Conservation (phyloP, 2,329 filamentous ascomycete genomes). For the Torrubiellomyces zombiae region DNA sequence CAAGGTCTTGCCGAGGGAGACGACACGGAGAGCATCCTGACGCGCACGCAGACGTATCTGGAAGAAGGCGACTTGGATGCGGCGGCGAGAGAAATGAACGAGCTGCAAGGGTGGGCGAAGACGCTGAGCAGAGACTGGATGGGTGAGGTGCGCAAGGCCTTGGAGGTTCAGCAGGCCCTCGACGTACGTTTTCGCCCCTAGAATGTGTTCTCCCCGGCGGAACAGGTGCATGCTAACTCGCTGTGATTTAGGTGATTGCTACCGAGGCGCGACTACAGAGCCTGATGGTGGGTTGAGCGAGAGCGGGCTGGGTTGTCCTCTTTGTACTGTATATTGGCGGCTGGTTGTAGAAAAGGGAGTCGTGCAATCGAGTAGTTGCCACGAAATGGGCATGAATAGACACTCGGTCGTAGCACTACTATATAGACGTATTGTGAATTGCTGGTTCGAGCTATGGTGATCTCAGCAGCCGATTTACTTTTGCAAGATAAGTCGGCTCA, state of each 20-base stretch:
- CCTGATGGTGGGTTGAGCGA: slow-evolving; percentile 56
- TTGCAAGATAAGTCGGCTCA: too few relatives aligned
- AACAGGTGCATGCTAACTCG: slow-evolving; percentile 2
- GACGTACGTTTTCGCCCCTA: slow-evolving; percentile 51
- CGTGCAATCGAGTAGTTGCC: slow-evolving; percentile 18
- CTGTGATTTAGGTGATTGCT: slow-evolving; percentile 54
- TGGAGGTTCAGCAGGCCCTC: slow-evolving; percentile 91
- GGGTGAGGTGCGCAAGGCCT: slow-evolving; percentile 70
- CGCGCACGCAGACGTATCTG: slow-evolving; percentile 72
- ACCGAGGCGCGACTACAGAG: slow-evolving; percentile 82
- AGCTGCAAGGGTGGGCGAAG: slow-evolving; percentile 84
- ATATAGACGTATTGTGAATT: too few relatives aligned
- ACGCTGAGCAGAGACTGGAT: slow-evolving; percentile 91
- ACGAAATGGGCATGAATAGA: slow-evolving; percentile 22
- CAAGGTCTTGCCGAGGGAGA: slow-evolving; percentile 65
- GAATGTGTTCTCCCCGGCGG: too few relatives aligned
- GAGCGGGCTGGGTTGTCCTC: too few relatives aligned
- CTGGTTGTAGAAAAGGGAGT: slow-evolving; percentile 12
- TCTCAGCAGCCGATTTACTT: too few relatives aligned
- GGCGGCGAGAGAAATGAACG: slow-evolving; percentile 90
- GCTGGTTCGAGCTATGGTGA: too few relatives aligned
- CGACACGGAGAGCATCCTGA: slow-evolving; percentile 87
- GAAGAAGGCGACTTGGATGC: slow-evolving; percentile 88
- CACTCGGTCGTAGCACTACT: too few relatives aligned
- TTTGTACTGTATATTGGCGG: slow-evolving; percentile 21